Base-by-base conservation (phyloP, 768 basidiomycete species). In the Leucosporidium scottii region DNA sequence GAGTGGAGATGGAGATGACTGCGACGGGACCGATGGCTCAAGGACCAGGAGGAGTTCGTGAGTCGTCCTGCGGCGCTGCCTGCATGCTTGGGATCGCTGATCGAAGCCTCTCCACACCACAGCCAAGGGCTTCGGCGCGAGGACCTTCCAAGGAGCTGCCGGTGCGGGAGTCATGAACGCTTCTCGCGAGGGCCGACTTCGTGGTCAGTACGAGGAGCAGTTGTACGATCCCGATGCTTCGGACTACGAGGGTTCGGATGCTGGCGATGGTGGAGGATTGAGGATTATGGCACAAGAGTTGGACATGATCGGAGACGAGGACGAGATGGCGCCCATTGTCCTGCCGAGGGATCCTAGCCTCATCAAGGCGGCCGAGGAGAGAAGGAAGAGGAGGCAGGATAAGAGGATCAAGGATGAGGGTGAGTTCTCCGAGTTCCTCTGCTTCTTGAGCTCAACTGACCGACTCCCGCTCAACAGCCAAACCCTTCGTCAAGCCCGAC, bases 261-360 rank as follows among this genome's bases (percentile, higher is more conserved):
- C 68, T 31, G 67, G 34, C 27, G 63, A 57, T 25, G 64, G 49
- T 28, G 59, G 51, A n/a, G 72, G 27, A 9, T 48, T 55, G 30
- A 67, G 64, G 54, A 59, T 70, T 44, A 56, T 62, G 51, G 73
- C 74, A 36, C 56, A 66, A 31, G 74, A 74, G 44, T 34, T 76
- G 56, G 65, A 70, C 67, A 70, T 73, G n/a, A 76, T 76, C 27
- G 73, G 75, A 7, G 57, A 64, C 20, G 73, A 68, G 31, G 67
- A 62, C 47, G 68, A 69, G 27, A 72, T 74, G 69, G 57, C 74
- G 39, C 75, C 75, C 25, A 8, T 76, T 10, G 62, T 66, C 18
- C 47, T 76, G 48, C 75, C 75, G 50, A 49, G 63, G 28, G 72
- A 73, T 59, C 72, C 72, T 8, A 70, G 69, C 48, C 64, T 69